These are phyloP conservation scores for Mycena filopes DNA, from an alignment of 768 basidiomycete species.

Conservation along the genomic window DNA sequence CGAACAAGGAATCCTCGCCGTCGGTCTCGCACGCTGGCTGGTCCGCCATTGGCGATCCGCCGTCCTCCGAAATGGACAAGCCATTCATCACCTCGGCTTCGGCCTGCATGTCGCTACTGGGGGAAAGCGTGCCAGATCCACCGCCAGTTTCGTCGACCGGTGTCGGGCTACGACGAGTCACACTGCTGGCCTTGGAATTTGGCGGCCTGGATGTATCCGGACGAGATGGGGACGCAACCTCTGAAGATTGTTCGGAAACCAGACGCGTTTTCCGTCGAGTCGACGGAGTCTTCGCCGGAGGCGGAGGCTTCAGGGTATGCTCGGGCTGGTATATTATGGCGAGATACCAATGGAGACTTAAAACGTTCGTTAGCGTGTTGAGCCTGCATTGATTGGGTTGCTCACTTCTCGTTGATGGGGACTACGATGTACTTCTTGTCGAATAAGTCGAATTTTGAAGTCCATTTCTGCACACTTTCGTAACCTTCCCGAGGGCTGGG, in stretches of 20 bases:
- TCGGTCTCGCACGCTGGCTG: background rate
- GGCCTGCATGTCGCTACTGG: slow-evolving; percentile 21
- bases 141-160: slow-evolving; percentile 6
- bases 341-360: slow-evolving; percentile 96
- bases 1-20: slow-evolving; percentile 24
- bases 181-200: slow-evolving; percentile 28
- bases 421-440: slow-evolving; percentile 92
- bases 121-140: slow-evolving; percentile 18
- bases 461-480: slow-evolving; percentile 93
- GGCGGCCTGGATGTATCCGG: background rate
- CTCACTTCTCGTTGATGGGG: slow-evolving; percentile 96
- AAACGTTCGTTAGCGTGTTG: background rate
- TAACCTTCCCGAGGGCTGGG: slow-evolving; percentile 73
- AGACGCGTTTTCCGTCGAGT: slow-evolving; percentile 32
- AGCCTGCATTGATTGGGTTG: slow-evolving; percentile 1
- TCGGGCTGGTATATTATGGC: slow-evolving; percentile 92
- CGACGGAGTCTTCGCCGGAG: slow-evolving; percentile 20
- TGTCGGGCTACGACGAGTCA: slow-evolving; percentile 21
- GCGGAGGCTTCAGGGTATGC: slow-evolving; percentile 59
- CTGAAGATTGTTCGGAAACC: slow-evolving; percentile 13
- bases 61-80: slow-evolving; percentile 26
- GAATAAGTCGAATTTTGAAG: slow-evolving; percentile 88
- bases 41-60: background rate
- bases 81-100: slow-evolving; percentile 24
- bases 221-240: background rate